Conservation (phyloP, 148 eudicot species). For the Camellia sinensis region DNA sequence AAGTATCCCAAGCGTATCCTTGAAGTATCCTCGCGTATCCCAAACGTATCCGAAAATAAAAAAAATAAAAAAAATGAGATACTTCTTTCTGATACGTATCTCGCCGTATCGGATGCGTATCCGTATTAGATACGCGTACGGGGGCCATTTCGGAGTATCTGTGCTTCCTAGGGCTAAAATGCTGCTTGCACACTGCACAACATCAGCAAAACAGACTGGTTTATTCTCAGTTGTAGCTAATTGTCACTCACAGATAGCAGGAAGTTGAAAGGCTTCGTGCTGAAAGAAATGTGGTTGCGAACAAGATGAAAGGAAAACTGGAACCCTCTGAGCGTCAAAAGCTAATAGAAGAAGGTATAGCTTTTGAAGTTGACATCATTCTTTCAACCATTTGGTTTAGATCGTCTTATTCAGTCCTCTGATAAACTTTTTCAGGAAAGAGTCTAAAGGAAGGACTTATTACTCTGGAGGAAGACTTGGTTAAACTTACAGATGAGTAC, state of each 20-base stretch:
- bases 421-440: slow-evolving; percentile 52
- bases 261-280: slow-evolving; percentile 90
- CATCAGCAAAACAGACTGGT: slow-evolving; percentile 12
- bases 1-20: too few relatives aligned
- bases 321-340: slow-evolving; percentile 80
- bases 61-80: too few relatives aligned
- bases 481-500: slow-evolving; percentile 76
- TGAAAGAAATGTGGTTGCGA: slow-evolving; percentile 89
- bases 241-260: slow-evolving; percentile 82
- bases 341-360: slow-evolving; percentile 80
- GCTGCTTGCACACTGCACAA: not conserved
- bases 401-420: slow-evolving; percentile 16
- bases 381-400: not conserved
- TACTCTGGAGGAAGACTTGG: slow-evolving; percentile 69
- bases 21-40: too few relatives aligned
- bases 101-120: too few relatives aligned
- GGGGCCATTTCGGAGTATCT: too few relatives aligned
- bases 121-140: too few relatives aligned
- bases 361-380: not conserved
- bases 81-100: too few relatives aligned
- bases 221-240: slow-evolving; percentile 58
- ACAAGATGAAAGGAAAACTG: slow-evolving; percentile 88
- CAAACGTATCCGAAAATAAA: too few relatives aligned
- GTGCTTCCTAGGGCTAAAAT: too few relatives aligned
- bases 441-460: slow-evolving; percentile 72